Evolutionary conservation across 495 filamentous ascomycete genomes (phyloP), one percentile per base, ranked within the genome.

Genomic region (Amphirosellinia nigrospora): DNA sequence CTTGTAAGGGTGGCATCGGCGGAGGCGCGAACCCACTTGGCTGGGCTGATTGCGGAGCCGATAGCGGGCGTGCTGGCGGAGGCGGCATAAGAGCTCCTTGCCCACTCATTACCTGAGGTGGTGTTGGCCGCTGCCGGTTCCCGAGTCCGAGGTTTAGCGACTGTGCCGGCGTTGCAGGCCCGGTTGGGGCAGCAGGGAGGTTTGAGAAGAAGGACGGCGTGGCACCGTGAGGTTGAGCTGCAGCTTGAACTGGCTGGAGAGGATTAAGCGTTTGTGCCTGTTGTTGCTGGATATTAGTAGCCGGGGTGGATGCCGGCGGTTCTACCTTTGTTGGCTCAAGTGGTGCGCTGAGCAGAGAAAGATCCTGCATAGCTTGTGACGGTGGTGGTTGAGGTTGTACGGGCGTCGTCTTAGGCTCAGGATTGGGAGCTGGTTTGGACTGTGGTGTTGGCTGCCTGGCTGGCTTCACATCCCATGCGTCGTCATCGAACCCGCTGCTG

Each of bases 401-500:
- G 55, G 66, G 84, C 43, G 75, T 79, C 46, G 77, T 75, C 64
- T 74, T 77, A 1, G 80, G 69, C 61, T 77, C 73, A 8, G 73
- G 68, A 10, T 59, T 41, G 3, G 76, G 74, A 7, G 79, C 32
- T 59, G 75, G 69, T 71, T 79, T 74, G 46, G 61, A 58, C 62
- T 76, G 69, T n/a, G 79, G 73, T 45, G 77, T 74, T 59, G 80
- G 77, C 71, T 89, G 87, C 78, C 89, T 93, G n/a, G 92, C 86
- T n/a, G 94, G 93, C 82, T 98, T 98, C 10, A 96, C 90, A 75
- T 94, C 93, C 96, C 96, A 99, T 34, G 96, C 96, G 84, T 98
- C 93, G 74, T 99, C 96, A 50, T 99, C 96, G 71, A 99, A 98
- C 26, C 94, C 94, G 60, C 84, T 46, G 43, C 80, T 67, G 46